Base-by-base conservation (phyloP, 169 alveolate genomes). In the Babesia bigemina region DNA sequence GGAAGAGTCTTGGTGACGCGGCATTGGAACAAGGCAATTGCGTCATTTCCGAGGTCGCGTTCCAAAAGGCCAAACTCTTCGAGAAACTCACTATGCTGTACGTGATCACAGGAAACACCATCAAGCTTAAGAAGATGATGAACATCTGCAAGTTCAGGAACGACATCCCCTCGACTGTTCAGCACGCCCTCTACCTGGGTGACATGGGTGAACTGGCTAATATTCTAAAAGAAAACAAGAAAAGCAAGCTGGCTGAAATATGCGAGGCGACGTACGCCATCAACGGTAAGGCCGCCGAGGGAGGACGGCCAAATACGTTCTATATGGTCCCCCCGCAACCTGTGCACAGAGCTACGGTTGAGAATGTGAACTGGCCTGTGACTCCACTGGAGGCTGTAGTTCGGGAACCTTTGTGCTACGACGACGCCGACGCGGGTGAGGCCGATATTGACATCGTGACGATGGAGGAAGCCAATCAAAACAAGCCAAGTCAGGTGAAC, bases 11-110 rank as follows among this genome's bases (percentile, higher is more conserved):
- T 75, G 91, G 94, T 19, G 75, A 63, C 8, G 92, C 84, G 28
- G 85, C 94, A 14, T 42, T 89, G 42, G 73, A 77, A 33, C 63
- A 81, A 81, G 98, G 98, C 0, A 92, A 93, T 74, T 88, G 87
- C 61, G 92, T 91, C 55, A 91, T 94, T 0, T 95, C 96, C 17
- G 98, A 96, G 86, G 86, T 91, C 63, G 92, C 96, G 53, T 92
- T 90, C 62, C 91, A 93, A 39, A 91, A 92, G 82, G 86, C 88
- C 17, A 92, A 94, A 85, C 87, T 90, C 62, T 93, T 88, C 58
- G 95, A 96, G 60, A 94, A 93, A 76, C 76, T 96, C 45, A 74
- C 93, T n/a, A 85, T 94, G 78, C 88, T 94, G 39, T 96, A 96
- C 75, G 65, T 91, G 16, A 79, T 91, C 14, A 89, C 94, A 44